Base-by-base conservation (phyloP, 768 basidiomycete species). In the Pulveroboletus sp. region DNA sequence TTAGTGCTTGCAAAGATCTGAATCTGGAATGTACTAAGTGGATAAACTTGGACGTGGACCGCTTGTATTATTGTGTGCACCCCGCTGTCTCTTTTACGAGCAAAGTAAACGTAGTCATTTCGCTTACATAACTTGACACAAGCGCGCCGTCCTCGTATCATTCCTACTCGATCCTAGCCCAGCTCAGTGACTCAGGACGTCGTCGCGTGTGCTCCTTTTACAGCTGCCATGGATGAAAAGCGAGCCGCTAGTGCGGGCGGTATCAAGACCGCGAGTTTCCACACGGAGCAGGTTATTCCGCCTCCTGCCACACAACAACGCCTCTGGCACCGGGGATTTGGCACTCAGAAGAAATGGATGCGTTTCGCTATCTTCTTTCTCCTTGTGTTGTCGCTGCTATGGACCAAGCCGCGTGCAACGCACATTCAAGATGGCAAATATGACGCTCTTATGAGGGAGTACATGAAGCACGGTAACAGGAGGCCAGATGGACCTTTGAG, bases 1-100 rank as follows among this genome's bases (percentile, higher is more conserved):
- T 37, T 68, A 8, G 69, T 68, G 37, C 39, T 68, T 2, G 66
- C 55, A 35, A 69, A 60, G 39, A 36, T 45, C 30, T 46, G 59
- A 45, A 32, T 31, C 27, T 33, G 24, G n/a, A 28, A 9, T 26
- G 24, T 35, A 27, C 10, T 21, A 21, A 24, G 37, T 27, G 4
- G 9, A 26, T 36, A 4, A 17, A n/a, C 8, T 36, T 28, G 24
- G 15, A 38, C n/a, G 15, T 17, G 17, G 27, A 44, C 44, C 18
- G 7, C 14, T 32, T 15, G 11, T 32, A 18, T 32, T 7, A 17
- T 42, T 21, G 21, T 21, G 21, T 21, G 21, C 21, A 11, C 31
- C 10, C 13, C 31, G 10, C 31, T 11, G 31, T n/a, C n/a, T n/a
- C n/a, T n/a, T n/a, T n/a, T n/a, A n/a, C n/a, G n/a, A n/a, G n/a